Base-by-base conservation (phyloP, 345 rosid species). In the Trapa incisa region DNA sequence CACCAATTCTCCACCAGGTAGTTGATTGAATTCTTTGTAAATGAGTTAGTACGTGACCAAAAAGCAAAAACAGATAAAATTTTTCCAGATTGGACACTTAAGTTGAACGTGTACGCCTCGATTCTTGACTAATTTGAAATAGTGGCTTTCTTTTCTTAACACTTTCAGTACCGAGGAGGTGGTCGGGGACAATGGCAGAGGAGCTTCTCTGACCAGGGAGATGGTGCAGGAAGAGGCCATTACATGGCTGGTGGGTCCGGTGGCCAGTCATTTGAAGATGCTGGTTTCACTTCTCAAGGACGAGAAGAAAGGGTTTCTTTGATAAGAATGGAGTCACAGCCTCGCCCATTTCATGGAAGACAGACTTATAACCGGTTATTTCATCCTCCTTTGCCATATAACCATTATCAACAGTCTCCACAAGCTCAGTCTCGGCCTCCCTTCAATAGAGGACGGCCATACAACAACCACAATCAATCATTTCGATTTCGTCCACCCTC, bases 131-230 rank as follows among this genome's bases (percentile, higher is more conserved):
- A 58, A 58, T 58, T 32, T 7, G 16, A 16, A 4, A 10, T 8
- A 58, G 60, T 58, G 33, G 63, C 15, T 58, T 37, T 32, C 63
- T 58, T 11, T 58, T 2, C 32, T 33, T 54, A 8, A 33, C 37
- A 29, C 50, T 61, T 77, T 69, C 87, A 89, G 95, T 68, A 80
- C 76, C 75, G 84, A 64, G 88, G 92, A 33, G 85, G 84, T 37
- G 72, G 89, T 74, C 80, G 66, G 57, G 47, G 58, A 16, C 37
- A 72, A 54, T 76, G 80, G 70, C 48, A 80, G 37, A 81, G 94
- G 77, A 75, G 77, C 78, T 84, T 80, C 83, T 87, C 92, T 57
- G 80, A 71, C 71, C 77, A 79, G 57, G 68, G 81, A n/a, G 68
- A 63, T 71, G 64, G 58, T 65, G 52, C 60, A 3, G 67, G 67